Evolutionary conservation across 225 moss, liverwort and hornwort species (phyloP).

Genomic region (Takakia lepidozioides): DNA sequence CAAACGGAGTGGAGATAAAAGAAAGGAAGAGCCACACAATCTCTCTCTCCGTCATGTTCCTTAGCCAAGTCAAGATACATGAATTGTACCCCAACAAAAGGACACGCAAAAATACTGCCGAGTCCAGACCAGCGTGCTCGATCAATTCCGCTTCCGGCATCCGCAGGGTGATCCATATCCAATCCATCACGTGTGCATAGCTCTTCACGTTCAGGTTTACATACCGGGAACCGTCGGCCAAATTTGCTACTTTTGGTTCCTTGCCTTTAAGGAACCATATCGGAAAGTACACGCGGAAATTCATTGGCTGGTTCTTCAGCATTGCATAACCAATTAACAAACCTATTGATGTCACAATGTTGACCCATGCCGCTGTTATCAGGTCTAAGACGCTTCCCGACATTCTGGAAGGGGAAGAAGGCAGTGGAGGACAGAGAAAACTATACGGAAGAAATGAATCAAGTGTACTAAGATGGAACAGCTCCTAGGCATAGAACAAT

Average conservation of each 20-base stretch:
- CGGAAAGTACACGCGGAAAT: conserved; percentile 70
- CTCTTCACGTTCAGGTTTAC: conserved; percentile 62
- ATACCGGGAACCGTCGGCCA: conserved; percentile 34
- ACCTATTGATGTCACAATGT: conserved; percentile 35
- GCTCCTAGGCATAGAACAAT: too few relatives aligned
- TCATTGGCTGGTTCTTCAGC: conserved; percentile 81
- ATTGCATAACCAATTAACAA: conserved; percentile 49
- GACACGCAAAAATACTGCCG: conserved; percentile 67
- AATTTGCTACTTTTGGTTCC: conserved; percentile 30
- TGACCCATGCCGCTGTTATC: conserved; percentile 66
- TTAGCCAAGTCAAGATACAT: too few relatives aligned
- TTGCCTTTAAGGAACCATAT: conserved; percentile 58
- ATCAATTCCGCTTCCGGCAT: conserved; percentile 78
- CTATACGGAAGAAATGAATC: too few relatives aligned
- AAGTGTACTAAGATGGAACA: too few relatives aligned
- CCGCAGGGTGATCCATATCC: conserved; percentile 67
- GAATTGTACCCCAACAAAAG: conserved; percentile 54
- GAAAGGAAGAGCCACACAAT: too few relatives aligned
- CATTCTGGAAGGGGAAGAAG: too few relatives aligned
- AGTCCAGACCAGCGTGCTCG: conserved; percentile 72
- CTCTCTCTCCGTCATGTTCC: too few relatives aligned
- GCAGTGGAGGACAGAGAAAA: too few relatives aligned
- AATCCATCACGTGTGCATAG: conserved; percentile 84
- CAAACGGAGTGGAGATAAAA: too few relatives aligned
- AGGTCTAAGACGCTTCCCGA: conserved; percentile 54